phyloP scores from a whole-genome alignment of 495 filamentous ascomycete genomes.

The Extremus antarcticus region DNA sequence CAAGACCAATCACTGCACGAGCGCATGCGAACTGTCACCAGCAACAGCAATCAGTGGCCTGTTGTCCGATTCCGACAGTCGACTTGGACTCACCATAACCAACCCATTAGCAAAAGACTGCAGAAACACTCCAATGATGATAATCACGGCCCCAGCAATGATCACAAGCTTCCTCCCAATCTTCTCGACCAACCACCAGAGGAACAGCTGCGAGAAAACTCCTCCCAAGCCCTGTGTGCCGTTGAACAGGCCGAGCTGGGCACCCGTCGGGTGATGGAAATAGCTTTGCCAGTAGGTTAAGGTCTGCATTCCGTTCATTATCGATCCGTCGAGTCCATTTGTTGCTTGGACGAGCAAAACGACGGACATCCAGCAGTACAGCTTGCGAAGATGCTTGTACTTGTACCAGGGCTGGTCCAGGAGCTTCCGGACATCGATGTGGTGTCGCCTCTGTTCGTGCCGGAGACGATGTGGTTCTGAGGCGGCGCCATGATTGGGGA shows the following conservation, averaged over 20 bases:
- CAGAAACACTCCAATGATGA: slow-evolving; percentile 11
- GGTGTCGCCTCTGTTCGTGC: slow-evolving; percentile 2
- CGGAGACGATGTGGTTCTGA: slow-evolving; percentile 8
- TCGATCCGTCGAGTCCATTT: slow-evolving; percentile 4
- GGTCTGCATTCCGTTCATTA: not conserved
- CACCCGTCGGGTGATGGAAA: slow-evolving; percentile 5
- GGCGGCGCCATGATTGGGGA: not conserved
- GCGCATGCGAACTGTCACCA: not conserved
- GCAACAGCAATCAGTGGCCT: not conserved
- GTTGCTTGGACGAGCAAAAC: slow-evolving; percentile 7
- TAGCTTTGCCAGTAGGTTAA: slow-evolving; percentile 10
- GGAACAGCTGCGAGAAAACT: slow-evolving; percentile 2
- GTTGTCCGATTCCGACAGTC: not conserved
- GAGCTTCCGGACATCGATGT: slow-evolving; percentile 8
- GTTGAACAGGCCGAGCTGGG: slow-evolving; percentile 9
- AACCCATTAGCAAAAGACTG: slow-evolving; percentile 8
- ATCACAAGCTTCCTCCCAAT: slow-evolving; percentile 4
- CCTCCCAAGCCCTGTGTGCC: slow-evolving; percentile 7
- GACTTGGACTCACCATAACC: not conserved
- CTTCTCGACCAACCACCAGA: slow-evolving; percentile 10
- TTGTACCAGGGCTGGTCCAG: slow-evolving; percentile 11
- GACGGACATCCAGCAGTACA: slow-evolving; percentile 9
- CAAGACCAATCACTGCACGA: slow-evolving; percentile 9
- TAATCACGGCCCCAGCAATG: slow-evolving; percentile 9
- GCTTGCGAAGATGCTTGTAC: slow-evolving; percentile 3